Evolutionary conservation across 1,284 basidiomycete species (phyloP).

Genomic region (Hemileia vastatrix): DNA sequence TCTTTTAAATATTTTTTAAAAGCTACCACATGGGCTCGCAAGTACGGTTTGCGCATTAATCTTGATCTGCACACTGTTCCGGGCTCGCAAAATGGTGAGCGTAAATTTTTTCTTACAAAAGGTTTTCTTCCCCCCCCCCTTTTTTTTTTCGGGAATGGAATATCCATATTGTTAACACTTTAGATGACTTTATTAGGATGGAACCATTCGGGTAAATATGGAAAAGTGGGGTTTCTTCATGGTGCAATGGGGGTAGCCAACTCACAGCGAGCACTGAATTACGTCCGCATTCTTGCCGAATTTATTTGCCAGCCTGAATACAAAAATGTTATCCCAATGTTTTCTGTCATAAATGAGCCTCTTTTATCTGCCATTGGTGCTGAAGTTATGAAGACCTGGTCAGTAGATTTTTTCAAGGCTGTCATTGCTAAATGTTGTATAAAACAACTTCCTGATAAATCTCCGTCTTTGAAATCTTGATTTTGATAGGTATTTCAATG

Average conservation of each 20-base stretch:
- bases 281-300: constrained; percentile 38
- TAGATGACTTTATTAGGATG: constrained; percentile 43
- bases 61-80: constrained; percentile 35
- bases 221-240: constrained; percentile 51
- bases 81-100: constrained; percentile 47
- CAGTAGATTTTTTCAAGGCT: no score
- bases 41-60: constrained; percentile 35
- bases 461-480: no score
- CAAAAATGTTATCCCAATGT: constrained; percentile 36
- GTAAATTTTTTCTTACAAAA: neutral
- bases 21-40: constrained; percentile 26
- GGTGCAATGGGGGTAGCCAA: constrained; percentile 55
- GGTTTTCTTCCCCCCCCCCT: neutral
- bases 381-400: constrained; percentile 6
- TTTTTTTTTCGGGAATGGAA: neutral
- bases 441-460: no score
- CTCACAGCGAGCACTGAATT: constrained; percentile 40
- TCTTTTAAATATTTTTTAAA: constrained; percentile 41
- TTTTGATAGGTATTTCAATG: constrained; percentile 56
- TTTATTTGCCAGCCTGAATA: constrained; percentile 41
- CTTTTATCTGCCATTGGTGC: constrained; percentile 12
- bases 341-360: constrained; percentile 42
- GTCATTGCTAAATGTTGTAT: no score
- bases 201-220: constrained; percentile 51
- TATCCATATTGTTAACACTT: neutral